Percentiles rank a stretch among this genome's conserved stretches.
These are phyloP conservation scores for Aspergillus ochraceoroseus DNA, from an alignment of 2,329 filamentous ascomycete genomes.

Conservation along the genomic window DNA sequence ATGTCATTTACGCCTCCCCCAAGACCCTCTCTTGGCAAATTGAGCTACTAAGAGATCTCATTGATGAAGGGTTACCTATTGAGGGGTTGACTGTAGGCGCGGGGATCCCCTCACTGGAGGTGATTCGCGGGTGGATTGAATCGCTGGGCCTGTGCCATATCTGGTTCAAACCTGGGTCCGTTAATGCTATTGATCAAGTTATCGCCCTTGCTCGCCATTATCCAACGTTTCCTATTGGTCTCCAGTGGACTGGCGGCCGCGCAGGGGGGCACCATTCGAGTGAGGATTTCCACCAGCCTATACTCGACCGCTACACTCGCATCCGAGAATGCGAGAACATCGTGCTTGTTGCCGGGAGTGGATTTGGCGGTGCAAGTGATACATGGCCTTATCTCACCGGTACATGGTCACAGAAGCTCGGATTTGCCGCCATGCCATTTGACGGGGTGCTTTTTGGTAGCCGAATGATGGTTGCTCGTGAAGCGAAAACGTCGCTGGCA, in stretches of 20 bases:
- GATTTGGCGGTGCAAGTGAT: slow-evolving; percentile 82
- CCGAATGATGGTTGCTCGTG: slow-evolving; percentile 90
- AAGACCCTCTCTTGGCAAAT: slow-evolving; percentile 91
- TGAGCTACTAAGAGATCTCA: slow-evolving; percentile 70
- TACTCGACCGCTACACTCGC: slow-evolving; percentile 83
- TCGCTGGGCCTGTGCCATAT: slow-evolving; percentile 91
- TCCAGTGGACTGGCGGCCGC: slow-evolving; percentile 91
- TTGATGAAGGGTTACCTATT: slow-evolving; percentile 80
- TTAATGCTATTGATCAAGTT: slow-evolving; percentile 79
- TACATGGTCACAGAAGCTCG: slow-evolving; percentile 77
- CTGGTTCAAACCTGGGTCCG: slow-evolving; percentile 84
- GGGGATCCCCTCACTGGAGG: slow-evolving; percentile 86
- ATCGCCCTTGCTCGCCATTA: slow-evolving; percentile 91
- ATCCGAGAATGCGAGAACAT: slow-evolving; percentile 82
- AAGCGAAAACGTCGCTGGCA: slow-evolving; percentile 77
- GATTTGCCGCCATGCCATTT: slow-evolving; percentile 88
- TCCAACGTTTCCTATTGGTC: slow-evolving; percentile 77
- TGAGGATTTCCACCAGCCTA: slow-evolving; percentile 89
- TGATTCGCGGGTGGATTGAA: slow-evolving; percentile 87
- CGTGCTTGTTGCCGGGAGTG: slow-evolving; percentile 80
- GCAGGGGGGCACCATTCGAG: slow-evolving; percentile 91
- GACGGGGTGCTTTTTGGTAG: slow-evolving; percentile 87
- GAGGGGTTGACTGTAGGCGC: slow-evolving; percentile 89
- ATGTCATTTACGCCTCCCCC: slow-evolving; percentile 87
- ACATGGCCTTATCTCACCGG: slow-evolving; percentile 89